Percentiles rank a stretch among this genome's conserved stretches.
Evolutionary conservation across 2,329 filamentous ascomycete species (phyloP).

Genomic region (Exophiala sp.): DNA sequence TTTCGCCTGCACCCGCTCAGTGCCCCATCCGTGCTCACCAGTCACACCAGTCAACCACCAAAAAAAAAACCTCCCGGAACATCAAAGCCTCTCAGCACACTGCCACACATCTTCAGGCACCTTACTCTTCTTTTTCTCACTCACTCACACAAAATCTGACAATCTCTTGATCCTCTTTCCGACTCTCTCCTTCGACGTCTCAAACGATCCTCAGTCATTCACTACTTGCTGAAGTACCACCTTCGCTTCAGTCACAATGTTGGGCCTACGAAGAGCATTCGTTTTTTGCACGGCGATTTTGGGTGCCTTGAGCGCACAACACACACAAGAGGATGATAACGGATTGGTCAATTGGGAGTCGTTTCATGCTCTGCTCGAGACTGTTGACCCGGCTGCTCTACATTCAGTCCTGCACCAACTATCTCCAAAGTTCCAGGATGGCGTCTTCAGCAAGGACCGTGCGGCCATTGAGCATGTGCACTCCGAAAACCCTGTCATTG

Average conservation of each 20-base stretch:
- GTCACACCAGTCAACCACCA: background rate
- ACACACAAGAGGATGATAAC: conserved; percentile 20
- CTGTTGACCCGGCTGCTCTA: conserved; percentile 58
- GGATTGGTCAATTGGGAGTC: conserved; percentile 25
- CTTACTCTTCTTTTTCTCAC: conserved; percentile 4
- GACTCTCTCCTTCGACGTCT: background rate
- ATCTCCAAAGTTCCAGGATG: conserved; percentile 63
- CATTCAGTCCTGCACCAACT: conserved; percentile 65
- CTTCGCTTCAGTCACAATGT: conserved; percentile 22
- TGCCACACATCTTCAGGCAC: too few relatives aligned
- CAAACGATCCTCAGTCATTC: background rate
- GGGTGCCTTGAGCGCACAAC: conserved; percentile 20
- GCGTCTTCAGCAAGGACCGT: conserved; percentile 63
- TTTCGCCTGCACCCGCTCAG: too few relatives aligned
- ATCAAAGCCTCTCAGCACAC: too few relatives aligned
- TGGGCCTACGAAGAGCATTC: conserved; percentile 23
- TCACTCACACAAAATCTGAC: conserved; percentile 6
- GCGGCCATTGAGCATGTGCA: conserved; percentile 62
- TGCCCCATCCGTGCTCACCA: too few relatives aligned
- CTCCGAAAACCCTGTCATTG: conserved; percentile 58
- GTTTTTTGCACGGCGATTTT: conserved; percentile 24
- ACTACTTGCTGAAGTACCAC: conserved; percentile 13
- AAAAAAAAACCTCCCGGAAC: too few relatives aligned
- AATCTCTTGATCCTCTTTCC: background rate
- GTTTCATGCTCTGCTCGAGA: conserved; percentile 56